A percentile compares a stretch with the other conserved stretches of the same genome.
Evolutionary conservation across 2,329 filamentous ascomycete species (phyloP).

Genomic region (Trichothecium roseum): DNA sequence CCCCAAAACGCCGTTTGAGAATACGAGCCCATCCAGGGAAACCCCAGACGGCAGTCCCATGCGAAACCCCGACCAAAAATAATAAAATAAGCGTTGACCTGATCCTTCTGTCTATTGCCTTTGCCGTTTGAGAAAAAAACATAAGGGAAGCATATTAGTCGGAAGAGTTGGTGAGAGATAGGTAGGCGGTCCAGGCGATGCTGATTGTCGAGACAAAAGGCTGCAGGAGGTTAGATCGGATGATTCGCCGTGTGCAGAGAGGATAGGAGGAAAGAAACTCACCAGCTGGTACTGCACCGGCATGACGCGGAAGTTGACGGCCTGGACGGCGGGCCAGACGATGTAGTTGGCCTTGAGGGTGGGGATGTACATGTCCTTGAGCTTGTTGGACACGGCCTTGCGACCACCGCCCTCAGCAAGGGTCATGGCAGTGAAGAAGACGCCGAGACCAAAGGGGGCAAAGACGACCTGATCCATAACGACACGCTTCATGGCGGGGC

Average conservation of each 20-base stretch:
- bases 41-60: no score
- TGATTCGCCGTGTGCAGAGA: not conserved
- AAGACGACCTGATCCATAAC: slow-evolving; percentile 90
- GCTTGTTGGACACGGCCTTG: slow-evolving; percentile 70
- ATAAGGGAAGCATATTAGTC: slow-evolving; percentile 41
- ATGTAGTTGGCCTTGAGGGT: slow-evolving; percentile 93
- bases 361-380: slow-evolving; percentile 87
- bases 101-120: no score
- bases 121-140: no score
- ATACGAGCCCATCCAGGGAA: no score
- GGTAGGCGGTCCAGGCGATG: slow-evolving; percentile 96
- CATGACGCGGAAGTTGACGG: slow-evolving; percentile 92
- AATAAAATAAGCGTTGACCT: no score
- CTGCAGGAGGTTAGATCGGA: slow-evolving; percentile 35
- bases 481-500: slow-evolving; percentile 79
- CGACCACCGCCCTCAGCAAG: slow-evolving; percentile 83
- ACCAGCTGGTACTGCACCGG: slow-evolving; percentile 95
- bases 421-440: slow-evolving; percentile 96
- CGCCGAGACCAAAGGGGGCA: slow-evolving; percentile 74
- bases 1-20: no score
- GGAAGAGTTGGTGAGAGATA: slow-evolving; percentile 81
- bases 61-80: no score
- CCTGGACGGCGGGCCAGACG: slow-evolving; percentile 90
- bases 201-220: slow-evolving; percentile 92
- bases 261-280: slow-evolving; percentile 27